These are phyloP conservation scores for Wickerhamomyces silvicola DNA, from an alignment of 805 yeast species.

Conservation along the genomic window DNA sequence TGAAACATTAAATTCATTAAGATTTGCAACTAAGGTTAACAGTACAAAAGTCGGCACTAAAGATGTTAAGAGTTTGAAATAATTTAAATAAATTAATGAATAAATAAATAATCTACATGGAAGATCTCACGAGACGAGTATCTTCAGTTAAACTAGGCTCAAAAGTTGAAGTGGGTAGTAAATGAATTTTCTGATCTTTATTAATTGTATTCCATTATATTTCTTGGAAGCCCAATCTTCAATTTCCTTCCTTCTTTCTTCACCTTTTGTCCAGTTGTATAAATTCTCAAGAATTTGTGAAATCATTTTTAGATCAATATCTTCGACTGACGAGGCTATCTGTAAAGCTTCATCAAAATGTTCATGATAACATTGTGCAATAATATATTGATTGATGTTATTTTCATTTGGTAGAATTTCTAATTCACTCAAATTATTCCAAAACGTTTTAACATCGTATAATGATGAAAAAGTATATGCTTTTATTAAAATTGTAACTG, in stretches of 20 bases:
- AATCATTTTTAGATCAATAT: constrained; percentile 39
- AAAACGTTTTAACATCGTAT: constrained; percentile 51
- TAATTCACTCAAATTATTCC: constrained; percentile 46
- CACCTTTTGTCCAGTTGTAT: constrained; percentile 34
- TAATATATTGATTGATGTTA: constrained; percentile 52
- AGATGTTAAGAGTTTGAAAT: not conserved
- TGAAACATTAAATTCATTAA: constrained; percentile 77
- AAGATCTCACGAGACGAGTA: no score
- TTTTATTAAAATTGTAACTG: constrained; percentile 61
- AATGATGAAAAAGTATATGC: constrained; percentile 48
- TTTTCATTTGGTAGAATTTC: constrained; percentile 46
- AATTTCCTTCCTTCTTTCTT: constrained; percentile 11
- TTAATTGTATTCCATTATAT: constrained; percentile 19
- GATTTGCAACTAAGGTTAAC: constrained; percentile 85
- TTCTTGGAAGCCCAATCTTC: constrained; percentile 30
- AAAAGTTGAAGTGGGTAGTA: no score
- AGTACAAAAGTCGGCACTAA: constrained; percentile 33
- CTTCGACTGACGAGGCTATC: constrained; percentile 40
- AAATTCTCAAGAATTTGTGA: constrained; percentile 40
- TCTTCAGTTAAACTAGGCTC: no score
- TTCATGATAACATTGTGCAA: constrained; percentile 68
- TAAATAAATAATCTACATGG: constrained; percentile 5
- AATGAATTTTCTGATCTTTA: not conserved
- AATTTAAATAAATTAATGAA: not conserved
- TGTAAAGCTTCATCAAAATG: constrained; percentile 48